Evolutionary conservation across 2,329 filamentous ascomycete species (phyloP).

Genomic region (Ophiostoma angusticollis): DNA sequence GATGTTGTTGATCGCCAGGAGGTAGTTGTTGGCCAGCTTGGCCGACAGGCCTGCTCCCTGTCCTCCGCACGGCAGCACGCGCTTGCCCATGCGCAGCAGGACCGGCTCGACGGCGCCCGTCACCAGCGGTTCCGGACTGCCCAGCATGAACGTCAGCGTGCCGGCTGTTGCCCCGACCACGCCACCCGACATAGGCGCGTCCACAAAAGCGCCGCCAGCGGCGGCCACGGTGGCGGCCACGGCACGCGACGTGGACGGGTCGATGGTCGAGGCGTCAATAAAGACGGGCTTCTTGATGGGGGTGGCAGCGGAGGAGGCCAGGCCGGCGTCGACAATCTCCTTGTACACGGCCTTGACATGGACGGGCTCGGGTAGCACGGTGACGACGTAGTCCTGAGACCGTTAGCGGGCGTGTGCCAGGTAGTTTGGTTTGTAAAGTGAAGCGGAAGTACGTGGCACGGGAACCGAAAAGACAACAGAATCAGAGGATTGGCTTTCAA

Average conservation of each 20-base stretch:
- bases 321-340: constrained; percentile 51
- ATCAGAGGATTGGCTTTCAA: constrained; percentile 67
- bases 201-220: constrained; percentile 58
- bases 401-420: background rate
- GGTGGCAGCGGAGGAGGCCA: constrained; percentile 33
- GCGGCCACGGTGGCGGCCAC: constrained; percentile 54
- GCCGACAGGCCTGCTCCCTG: constrained; percentile 80
- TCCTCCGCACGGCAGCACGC: constrained; percentile 71
- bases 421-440: too few species aligned
- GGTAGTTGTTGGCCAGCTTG: constrained; percentile 95
- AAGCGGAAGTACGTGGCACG: too few species aligned
- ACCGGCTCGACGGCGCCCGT: constrained; percentile 52
- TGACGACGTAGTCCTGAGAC: constrained; percentile 70
- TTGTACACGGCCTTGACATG: constrained; percentile 78
- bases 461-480: background rate
- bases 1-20: constrained; percentile 86
- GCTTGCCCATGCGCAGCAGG: constrained; percentile 71
- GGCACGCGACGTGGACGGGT: constrained; percentile 68
- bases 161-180: constrained; percentile 82
- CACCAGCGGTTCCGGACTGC: constrained; percentile 49
- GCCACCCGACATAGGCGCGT: constrained; percentile 94
- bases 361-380: constrained; percentile 75
- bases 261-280: constrained; percentile 95
- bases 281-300: constrained; percentile 52
- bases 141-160: constrained; percentile 93